Percentiles rank a stretch among this genome's conserved stretches.
phyloP scores from a whole-genome alignment of 345 rosid genomes.

The Rubroshorea leprosula region DNA sequence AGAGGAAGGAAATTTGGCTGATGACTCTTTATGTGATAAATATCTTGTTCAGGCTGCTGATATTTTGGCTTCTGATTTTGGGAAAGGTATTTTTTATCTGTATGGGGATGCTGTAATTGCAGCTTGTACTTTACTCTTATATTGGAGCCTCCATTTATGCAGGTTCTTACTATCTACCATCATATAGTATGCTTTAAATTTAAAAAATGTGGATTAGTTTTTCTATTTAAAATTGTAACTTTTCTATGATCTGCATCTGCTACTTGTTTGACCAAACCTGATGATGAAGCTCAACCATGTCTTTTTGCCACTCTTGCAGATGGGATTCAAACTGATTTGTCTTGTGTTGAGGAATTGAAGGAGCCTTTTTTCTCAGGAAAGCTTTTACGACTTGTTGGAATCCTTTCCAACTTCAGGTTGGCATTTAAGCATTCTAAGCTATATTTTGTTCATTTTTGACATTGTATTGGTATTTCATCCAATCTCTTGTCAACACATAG shows the following conservation, averaged over 20 bases:
- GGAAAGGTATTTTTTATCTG: constrained; percentile 40
- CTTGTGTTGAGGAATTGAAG: constrained; percentile 43
- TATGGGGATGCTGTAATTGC: constrained; percentile 3
- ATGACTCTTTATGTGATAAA: constrained; percentile 37
- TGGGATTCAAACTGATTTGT: constrained; percentile 39
- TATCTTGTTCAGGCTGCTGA: constrained; percentile 61
- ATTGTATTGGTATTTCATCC: background rate
- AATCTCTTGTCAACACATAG: background rate
- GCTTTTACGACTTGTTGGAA: constrained; percentile 59
- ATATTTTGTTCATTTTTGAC: constrained; percentile 3
- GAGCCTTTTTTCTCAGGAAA: constrained; percentile 84
- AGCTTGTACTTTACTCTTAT: constrained; percentile 3
- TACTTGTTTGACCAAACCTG: constrained; percentile 6
- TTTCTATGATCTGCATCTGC: background rate
- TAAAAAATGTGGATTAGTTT: too few species aligned
- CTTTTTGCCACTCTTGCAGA: constrained; percentile 36
- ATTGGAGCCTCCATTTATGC: background rate
- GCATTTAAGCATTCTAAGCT: constrained; percentile 21
- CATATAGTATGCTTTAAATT: constrained; percentile 1
- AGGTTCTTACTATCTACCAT: background rate
- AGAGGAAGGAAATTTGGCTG: constrained; percentile 45
- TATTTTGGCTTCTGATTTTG: constrained; percentile 36
- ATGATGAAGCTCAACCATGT: background rate
- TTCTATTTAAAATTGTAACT: background rate
- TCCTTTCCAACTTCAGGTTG: constrained; percentile 85